phyloP scores from a whole-genome alignment of 2,329 filamentous ascomycete genomes.

The Grosmannia penicillata region DNA sequence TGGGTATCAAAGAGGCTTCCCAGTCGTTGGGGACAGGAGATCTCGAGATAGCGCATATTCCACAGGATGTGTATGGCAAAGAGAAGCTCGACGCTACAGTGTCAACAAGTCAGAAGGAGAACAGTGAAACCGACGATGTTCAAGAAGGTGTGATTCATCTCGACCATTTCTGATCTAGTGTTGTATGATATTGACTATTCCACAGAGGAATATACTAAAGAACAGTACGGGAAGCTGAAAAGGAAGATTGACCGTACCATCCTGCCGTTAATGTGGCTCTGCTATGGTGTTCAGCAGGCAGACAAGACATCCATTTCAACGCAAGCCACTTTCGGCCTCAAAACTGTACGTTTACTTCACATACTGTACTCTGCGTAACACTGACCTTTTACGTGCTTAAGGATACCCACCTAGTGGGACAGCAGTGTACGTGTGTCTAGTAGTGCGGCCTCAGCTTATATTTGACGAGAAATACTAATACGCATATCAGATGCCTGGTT shows the following conservation, averaged over 20 bases:
- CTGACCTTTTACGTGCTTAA: not conserved
- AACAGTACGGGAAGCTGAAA: no score
- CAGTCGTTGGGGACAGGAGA: no score
- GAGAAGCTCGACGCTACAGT: not conserved
- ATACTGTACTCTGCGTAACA: not conserved
- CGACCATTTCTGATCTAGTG: not conserved
- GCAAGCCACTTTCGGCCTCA: conserved; percentile 23
- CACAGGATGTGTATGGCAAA: no score
- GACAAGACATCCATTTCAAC: conserved; percentile 28
- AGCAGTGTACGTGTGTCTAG: conserved; percentile 8
- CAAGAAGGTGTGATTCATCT: no score
- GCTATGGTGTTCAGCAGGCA: conserved; percentile 30
- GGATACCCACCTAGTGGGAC: conserved; percentile 14
- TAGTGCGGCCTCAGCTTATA: not conserved
- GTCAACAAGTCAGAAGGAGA: no score
- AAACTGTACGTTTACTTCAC: conserved; percentile 7
- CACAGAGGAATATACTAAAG: no score
- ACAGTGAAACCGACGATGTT: no score
- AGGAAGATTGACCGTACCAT: conserved; percentile 23
- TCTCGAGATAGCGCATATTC: no score
- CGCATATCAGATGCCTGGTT: conserved; percentile 10
- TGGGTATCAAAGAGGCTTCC: no score
- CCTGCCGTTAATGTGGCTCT: conserved; percentile 22
- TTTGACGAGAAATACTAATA: no score
- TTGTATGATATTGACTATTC: no score